Conservation (phyloP, 768 basidiomycete genomes). For the Suillus discolor region DNA sequence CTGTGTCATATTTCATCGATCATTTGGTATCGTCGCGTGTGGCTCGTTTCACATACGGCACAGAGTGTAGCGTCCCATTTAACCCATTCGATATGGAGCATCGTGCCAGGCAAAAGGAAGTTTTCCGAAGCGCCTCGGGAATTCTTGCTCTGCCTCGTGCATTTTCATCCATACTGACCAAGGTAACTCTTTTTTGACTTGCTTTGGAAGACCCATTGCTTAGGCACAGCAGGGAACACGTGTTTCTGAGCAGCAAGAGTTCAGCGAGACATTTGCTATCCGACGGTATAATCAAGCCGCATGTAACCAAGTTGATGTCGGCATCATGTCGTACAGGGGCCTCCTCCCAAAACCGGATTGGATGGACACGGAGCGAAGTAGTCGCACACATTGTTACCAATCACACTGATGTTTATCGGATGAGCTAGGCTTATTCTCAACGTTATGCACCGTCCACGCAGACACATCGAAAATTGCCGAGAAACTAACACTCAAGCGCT, state of each 20-base stretch:
- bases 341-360: slow-evolving; percentile 28
- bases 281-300: slow-evolving; percentile 26
- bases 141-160: slow-evolving; percentile 39
- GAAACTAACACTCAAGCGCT: slow-evolving; percentile 22
- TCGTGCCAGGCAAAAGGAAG: slow-evolving; percentile 31
- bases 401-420: neutral
- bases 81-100: slow-evolving; percentile 44
- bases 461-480: slow-evolving; percentile 34
- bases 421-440: slow-evolving; percentile 33
- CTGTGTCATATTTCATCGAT: slow-evolving; percentile 44
- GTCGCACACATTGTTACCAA: neutral
- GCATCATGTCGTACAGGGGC: slow-evolving; percentile 37
- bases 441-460: slow-evolving; percentile 37
- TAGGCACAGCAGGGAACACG: slow-evolving; percentile 39
- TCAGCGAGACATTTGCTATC: slow-evolving; percentile 39
- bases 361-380: slow-evolving; percentile 38
- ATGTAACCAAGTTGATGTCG: slow-evolving; percentile 23
- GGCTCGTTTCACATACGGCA: slow-evolving; percentile 51
- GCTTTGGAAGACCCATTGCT: neutral
- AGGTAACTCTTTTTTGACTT: slow-evolving; percentile 28
- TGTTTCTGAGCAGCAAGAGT: slow-evolving; percentile 48
- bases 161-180: slow-evolving; percentile 46
- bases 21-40: slow-evolving; percentile 51
- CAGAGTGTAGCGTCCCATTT: slow-evolving; percentile 39
- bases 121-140: slow-evolving; percentile 40